Conservation (phyloP, 495 filamentous ascomycete species). For the Parachaetomium inaequale region DNA sequence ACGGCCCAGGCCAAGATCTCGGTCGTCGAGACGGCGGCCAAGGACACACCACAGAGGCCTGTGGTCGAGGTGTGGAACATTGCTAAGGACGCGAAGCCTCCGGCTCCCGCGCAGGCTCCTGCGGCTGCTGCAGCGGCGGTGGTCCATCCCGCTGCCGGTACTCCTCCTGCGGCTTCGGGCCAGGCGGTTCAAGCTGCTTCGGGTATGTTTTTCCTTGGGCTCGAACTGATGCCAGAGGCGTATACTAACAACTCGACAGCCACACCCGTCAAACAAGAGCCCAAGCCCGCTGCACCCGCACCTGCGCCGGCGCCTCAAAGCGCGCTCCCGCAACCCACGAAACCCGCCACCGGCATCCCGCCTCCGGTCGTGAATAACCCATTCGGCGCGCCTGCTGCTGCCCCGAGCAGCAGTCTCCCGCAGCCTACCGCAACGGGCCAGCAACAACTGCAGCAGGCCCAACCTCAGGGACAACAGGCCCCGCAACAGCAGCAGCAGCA, state of each 20-base stretch:
- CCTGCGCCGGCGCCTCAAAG: constrained; percentile 6
- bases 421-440: constrained; percentile 11
- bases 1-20: constrained; percentile 66
- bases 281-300: constrained; percentile 20
- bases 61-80: constrained; percentile 82
- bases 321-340: constrained; percentile 13
- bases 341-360: constrained; percentile 9
- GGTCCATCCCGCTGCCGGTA: background rate
- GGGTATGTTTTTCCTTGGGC: constrained; percentile 24
- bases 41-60: constrained; percentile 75
- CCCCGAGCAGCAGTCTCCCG: constrained; percentile 7
- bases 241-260: constrained; percentile 30
- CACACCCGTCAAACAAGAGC: constrained; percentile 23
- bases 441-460: constrained; percentile 15
- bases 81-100: constrained; percentile 66
- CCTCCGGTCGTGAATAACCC: constrained; percentile 17
- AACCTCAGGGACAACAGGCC: constrained; percentile 9
- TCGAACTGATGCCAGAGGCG: background rate
- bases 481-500: constrained; percentile 6
- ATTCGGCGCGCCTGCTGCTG: constrained; percentile 22
- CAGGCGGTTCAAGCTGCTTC: constrained; percentile 29
- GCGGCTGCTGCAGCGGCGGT: constrained; percentile 8
- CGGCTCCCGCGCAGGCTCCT: constrained; percentile 35
- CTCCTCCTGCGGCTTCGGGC: constrained; percentile 20
- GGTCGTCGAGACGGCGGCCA: constrained; percentile 72